Conservation (phyloP, 768 basidiomycete genomes). For the Dacryopinax spathularia region DNA sequence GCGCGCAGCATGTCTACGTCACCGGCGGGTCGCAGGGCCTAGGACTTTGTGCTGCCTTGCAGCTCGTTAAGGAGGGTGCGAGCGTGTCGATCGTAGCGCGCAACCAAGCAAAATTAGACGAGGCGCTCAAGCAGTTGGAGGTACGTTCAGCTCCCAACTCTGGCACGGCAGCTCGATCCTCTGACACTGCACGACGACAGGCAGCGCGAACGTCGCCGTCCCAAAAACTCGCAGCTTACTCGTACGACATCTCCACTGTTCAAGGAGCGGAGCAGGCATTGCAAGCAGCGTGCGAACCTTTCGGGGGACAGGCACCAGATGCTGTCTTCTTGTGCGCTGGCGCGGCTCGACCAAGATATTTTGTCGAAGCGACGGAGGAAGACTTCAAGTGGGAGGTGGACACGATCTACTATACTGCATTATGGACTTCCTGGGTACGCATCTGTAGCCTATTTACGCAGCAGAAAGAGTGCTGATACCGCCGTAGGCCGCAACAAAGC, state of each 20-base stretch:
- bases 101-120: conserved; percentile 20
- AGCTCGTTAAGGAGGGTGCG: conserved; percentile 25
- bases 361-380: conserved; percentile 51
- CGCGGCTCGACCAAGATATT: conserved; percentile 51
- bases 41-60: conserved; percentile 25
- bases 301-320: conserved; percentile 51
- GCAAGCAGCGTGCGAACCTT: conserved; percentile 39
- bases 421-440: conserved; percentile 40
- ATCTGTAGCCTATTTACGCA: not conserved
- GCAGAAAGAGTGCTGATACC: not conserved
- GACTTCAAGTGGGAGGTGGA: conserved; percentile 47
- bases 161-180: not conserved
- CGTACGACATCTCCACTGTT: conserved; percentile 46
- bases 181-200: conserved; percentile 23
- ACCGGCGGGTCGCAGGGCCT: conserved; percentile 29
- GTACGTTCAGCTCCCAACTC: conserved; percentile 13
- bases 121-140: conserved; percentile 20
- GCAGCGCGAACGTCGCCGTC: conserved; percentile 36
- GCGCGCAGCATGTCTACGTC: conserved; percentile 26
- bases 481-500: conserved; percentile 47
- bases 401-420: conserved; percentile 41
- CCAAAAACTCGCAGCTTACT: conserved; percentile 52
- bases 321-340: conserved; percentile 73
- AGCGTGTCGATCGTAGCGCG: conserved; percentile 29
- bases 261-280: conserved; percentile 46